These are phyloP conservation scores for Coemansia sp. DNA, from an alignment of 192 early-diverging fungal genomes.

Conservation along the genomic window DNA sequence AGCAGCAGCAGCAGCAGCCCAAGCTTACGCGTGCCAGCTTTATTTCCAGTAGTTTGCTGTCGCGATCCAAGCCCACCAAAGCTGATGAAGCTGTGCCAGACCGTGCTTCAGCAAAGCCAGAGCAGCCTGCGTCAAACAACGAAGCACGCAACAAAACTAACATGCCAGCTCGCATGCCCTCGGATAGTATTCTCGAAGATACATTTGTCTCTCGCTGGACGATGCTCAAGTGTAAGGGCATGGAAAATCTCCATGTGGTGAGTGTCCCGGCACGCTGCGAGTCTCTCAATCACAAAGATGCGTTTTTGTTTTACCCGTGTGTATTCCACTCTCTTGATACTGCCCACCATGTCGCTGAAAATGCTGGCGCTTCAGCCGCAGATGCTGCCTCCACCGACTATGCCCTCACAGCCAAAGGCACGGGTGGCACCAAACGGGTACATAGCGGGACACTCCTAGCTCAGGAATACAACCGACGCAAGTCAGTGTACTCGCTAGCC, in stretches of 20 bases:
- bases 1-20: not conserved
- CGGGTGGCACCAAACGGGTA: not conserved
- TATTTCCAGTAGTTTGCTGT: not conserved
- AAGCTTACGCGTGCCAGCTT: constrained; percentile 12
- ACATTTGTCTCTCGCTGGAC: constrained; percentile 31
- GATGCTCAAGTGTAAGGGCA: constrained; percentile 50
- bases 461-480: constrained; percentile 36
- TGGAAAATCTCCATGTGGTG: constrained; percentile 42
- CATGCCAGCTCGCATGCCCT: not conserved
- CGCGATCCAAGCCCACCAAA: constrained; percentile 2
- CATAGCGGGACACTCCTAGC: constrained; percentile 18
- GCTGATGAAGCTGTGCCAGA: not conserved
- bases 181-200: not conserved
- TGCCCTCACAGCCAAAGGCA: not conserved
- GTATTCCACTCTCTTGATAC: constrained; percentile 17
- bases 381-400: not conserved
- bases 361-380: not conserved
- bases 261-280: constrained; percentile 28
- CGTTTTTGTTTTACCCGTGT: constrained; percentile 47
- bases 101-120: not conserved
- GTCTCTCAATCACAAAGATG: constrained; percentile 51
- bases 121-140: too few relatives aligned
- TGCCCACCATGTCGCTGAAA: not conserved
- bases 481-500: constrained; percentile 34
- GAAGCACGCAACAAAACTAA: too few relatives aligned